Percentiles rank a stretch among this genome's conserved stretches.
Evolutionary conservation across 2,329 filamentous ascomycete species (phyloP).

Genomic region (Xylaria sp.): DNA sequence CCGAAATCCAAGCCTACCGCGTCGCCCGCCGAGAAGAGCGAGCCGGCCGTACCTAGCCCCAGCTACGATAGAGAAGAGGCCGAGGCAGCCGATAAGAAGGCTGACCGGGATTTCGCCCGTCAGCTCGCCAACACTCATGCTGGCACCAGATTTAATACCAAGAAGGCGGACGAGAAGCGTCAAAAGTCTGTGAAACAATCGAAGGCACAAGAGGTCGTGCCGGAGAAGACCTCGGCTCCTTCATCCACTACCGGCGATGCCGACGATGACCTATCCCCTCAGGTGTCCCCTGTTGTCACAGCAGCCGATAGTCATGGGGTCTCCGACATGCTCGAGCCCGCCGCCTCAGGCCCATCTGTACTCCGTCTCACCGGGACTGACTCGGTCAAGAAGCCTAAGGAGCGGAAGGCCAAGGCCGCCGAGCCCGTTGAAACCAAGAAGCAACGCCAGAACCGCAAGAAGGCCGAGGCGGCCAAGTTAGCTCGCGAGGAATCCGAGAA

Average conservation of each 20-base stretch:
- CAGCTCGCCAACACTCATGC: constrained; percentile 74
- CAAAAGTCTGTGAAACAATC: constrained; percentile 74
- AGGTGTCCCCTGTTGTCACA: constrained; percentile 66
- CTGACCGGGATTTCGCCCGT: constrained; percentile 69
- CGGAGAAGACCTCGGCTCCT: constrained; percentile 60
- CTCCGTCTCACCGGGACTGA: constrained; percentile 75
- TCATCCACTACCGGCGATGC: constrained; percentile 78
- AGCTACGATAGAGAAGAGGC: constrained; percentile 53
- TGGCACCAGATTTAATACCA: constrained; percentile 64
- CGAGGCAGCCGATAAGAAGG: constrained; percentile 68
- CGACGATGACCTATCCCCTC: constrained; percentile 79
- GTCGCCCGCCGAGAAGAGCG: constrained; percentile 19
- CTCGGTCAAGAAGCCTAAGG: constrained; percentile 68
- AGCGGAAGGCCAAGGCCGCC: constrained; percentile 65
- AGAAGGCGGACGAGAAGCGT: constrained; percentile 65
- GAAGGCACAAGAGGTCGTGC: constrained; percentile 59
- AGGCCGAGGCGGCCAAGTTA: constrained; percentile 80
- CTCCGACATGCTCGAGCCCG: constrained; percentile 88
- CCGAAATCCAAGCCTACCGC: constrained; percentile 46
- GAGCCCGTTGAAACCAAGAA: constrained; percentile 87
- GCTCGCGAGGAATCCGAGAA: constrained; percentile 79
- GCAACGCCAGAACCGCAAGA: constrained; percentile 89
- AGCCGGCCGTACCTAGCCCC: constrained; percentile 35
- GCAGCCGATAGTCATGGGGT: constrained; percentile 71
- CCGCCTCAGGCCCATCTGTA: constrained; percentile 70